Percentiles rank a stretch among this genome's conserved stretches.
These are phyloP conservation scores for Thermothelomyces thermophilus DNA, from an alignment of 2,329 filamentous ascomycete species.

Conservation along the genomic window DNA sequence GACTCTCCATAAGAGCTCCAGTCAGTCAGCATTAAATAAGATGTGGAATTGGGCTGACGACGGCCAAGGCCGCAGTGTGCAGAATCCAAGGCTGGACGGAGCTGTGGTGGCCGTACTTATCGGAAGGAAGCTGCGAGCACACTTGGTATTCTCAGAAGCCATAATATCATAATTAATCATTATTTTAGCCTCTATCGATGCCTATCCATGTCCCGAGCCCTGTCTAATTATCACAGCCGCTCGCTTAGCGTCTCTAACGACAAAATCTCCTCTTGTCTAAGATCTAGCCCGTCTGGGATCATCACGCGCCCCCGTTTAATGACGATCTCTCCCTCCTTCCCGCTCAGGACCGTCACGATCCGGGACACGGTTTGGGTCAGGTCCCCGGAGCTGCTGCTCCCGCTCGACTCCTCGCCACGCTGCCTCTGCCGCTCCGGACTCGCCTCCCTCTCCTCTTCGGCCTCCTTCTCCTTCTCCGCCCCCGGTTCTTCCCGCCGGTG, in stretches of 20 bases:
- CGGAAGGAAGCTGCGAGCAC: no score
- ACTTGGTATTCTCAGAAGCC: no score
- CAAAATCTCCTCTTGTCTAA: slow-evolving; percentile 20
- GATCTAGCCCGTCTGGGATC: slow-evolving; percentile 17
- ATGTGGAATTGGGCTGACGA: no score
- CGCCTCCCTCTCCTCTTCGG: not conserved
- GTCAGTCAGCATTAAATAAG: no score
- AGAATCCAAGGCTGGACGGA: no score
- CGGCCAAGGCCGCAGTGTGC: no score
- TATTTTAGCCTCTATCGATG: not conserved
- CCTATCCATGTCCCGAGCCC: no score
- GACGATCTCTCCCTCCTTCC: slow-evolving; percentile 8
- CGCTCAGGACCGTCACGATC: slow-evolving; percentile 2
- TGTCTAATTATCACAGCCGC: slow-evolving; percentile 19
- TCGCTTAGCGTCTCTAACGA: slow-evolving; percentile 21
- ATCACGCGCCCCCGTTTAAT: slow-evolving; percentile 14
- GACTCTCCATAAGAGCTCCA: no score
- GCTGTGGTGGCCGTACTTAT: no score
- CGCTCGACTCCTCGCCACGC: not conserved
- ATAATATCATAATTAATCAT: slow-evolving; percentile 5
- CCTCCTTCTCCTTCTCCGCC: not conserved
- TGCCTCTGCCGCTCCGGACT: not conserved
- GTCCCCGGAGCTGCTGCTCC: not conserved
- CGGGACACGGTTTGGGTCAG: not conserved
- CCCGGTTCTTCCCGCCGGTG: not conserved